These are phyloP conservation scores for Malassezia brasiliensis DNA, from an alignment of 1,284 basidiomycete species.

Conservation along the genomic window DNA sequence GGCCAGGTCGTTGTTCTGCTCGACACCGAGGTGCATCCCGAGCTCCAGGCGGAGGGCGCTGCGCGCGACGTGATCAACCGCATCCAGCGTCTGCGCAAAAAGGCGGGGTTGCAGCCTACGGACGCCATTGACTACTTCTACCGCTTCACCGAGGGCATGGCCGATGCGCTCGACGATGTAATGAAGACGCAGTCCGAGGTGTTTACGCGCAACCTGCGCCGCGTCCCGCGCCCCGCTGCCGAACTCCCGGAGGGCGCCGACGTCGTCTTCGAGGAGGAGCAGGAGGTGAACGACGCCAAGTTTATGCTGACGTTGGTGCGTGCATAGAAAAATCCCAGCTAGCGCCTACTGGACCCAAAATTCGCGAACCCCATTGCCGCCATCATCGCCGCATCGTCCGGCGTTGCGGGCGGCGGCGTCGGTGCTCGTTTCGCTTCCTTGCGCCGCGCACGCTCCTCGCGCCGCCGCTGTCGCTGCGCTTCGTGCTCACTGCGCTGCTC, in stretches of 20 bases:
- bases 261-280: constrained; percentile 70
- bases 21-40: constrained; percentile 75
- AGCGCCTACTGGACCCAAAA: constrained; percentile 64
- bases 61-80: constrained; percentile 85
- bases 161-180: constrained; percentile 58
- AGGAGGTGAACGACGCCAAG: constrained; percentile 73
- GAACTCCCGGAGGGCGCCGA: constrained; percentile 50
- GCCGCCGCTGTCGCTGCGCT: constrained; percentile 55
- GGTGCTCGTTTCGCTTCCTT: constrained; percentile 60
- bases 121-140: constrained; percentile 90
- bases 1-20: constrained; percentile 88
- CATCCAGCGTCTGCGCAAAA: constrained; percentile 90
- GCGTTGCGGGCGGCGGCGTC: background rate
- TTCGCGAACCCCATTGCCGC: constrained; percentile 85
- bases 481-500: constrained; percentile 53
- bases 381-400: constrained; percentile 58
- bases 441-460: constrained; percentile 35
- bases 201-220: constrained; percentile 68
- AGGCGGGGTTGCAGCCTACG: constrained; percentile 83
- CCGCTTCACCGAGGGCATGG: constrained; percentile 63
- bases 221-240: constrained; percentile 39
- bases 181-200: constrained; percentile 63
- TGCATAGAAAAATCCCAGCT: constrained; percentile 1
- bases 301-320: constrained; percentile 53
- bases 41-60: constrained; percentile 77